Evolutionary conservation across 805 yeast species (phyloP), one percentile per base, ranked within the genome.

Genomic region (Teunomyces barrocoloradensis): DNA sequence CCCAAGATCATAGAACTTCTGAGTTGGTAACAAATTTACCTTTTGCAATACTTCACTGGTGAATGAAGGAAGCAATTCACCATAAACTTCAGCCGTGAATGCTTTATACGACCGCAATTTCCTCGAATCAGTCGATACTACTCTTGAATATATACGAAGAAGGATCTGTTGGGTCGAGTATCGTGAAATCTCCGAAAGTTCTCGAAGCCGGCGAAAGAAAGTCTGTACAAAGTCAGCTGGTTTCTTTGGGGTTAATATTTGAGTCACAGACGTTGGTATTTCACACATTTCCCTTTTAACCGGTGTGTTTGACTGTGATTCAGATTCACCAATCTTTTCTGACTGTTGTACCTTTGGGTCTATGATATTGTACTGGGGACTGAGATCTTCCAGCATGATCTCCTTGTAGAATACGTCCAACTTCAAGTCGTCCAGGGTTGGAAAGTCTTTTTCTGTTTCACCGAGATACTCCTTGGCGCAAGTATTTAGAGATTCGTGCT

Each of bases 71-170:
- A 91, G 72, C 48, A 91, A 69, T 65, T 91, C 97, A 7, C 97
- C 97, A 63, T 91, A 91, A 0, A 89, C 96, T 57, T 83, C 87
- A 53, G 87, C 90, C 6, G 96, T 87, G 61, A 91, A 91, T 0
- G 96, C 95, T 59, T 84, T 82, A 63, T 91, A 91, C 3, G 79
- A 73, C 45, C 84, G 77, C 46, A 91, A 70, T 46, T 79, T 80
- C 13, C 73, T 69, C 0, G 86, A 81, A 30, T 83, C 77, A 0
- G 96, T 94, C 1, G 95, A 82, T 6, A 91, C 92, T 1, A 87
- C 77, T 55, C 97, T 74, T 0, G 86, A 69, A 63, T 91, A 91
- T 3, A 85, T 79, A 55, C 87, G 84, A 48, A 85, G 79, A 43
- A 90, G 67, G 4, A 91, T 52, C 57, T 86, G 94, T 56, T 87